Percentiles rank a stretch among this genome's conserved stretches.
phyloP scores from a whole-genome alignment of 306 rosid species.

The Amphicarpaea edgeworthii region DNA sequence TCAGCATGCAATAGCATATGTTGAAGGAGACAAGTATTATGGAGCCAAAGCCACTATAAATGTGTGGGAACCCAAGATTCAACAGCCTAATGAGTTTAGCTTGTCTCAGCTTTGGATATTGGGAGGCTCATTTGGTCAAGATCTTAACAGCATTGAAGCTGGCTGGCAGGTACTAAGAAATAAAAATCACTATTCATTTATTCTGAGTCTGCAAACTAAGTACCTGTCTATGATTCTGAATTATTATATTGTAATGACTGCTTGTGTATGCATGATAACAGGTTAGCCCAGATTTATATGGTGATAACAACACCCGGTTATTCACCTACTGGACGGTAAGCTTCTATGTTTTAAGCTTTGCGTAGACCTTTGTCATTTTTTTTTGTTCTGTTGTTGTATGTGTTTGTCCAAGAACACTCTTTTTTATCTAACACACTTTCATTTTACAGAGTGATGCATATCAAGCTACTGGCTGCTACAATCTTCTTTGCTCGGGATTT shows the following conservation, averaged over 20 bases:
- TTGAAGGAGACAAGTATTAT: constrained; percentile 89
- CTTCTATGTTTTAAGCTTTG: neutral
- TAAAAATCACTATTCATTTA: neutral
- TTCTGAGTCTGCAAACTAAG: neutral
- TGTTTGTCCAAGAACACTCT: neutral
- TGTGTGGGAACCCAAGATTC: constrained; percentile 98
- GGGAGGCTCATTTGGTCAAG: constrained; percentile 98
- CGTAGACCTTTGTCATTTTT: neutral
- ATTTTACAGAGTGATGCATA: constrained; percentile 91
- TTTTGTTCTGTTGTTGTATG: neutral
- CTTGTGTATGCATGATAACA: constrained; percentile 2
- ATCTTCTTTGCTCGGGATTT: constrained; percentile 98
- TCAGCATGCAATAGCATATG: constrained; percentile 98
- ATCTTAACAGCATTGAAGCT: constrained; percentile 99
- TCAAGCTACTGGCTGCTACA: constrained; percentile 99
- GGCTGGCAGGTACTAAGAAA: constrained; percentile 92
- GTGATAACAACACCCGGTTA: constrained; percentile 94
- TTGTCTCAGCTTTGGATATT: constrained; percentile 96
- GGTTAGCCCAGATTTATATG: constrained; percentile 42
- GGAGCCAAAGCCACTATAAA: constrained; percentile 99
- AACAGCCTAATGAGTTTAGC: constrained; percentile 94
- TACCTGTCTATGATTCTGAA: neutral
- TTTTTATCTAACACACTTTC: neutral
- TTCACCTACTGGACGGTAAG: constrained; percentile 99
- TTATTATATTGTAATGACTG: constrained; percentile 16